A percentile compares a stretch with the other conserved stretches of the same genome.
These are phyloP conservation scores for Phaeosphaeriaceae sp. DNA, from an alignment of 2,329 filamentous ascomycete species.

Conservation along the genomic window DNA sequence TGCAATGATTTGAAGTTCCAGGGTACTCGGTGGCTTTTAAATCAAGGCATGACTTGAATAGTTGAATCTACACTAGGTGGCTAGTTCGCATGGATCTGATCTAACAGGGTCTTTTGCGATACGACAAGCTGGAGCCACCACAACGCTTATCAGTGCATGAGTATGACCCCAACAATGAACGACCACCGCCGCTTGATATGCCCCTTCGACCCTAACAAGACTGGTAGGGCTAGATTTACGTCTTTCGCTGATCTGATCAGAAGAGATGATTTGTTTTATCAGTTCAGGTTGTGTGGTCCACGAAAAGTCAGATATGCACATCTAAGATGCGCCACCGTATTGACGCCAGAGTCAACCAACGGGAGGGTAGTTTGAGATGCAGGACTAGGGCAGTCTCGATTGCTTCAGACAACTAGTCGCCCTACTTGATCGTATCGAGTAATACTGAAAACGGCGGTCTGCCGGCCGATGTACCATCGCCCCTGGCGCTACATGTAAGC, in stretches of 20 bases:
- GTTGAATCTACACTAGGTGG: conserved; percentile 39
- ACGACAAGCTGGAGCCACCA: conserved; percentile 4
- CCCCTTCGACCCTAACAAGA: too few species aligned
- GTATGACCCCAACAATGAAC: conserved; percentile 2
- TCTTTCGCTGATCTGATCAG: too few species aligned
- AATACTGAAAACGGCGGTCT: conserved; percentile 21
- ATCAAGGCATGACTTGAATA: conserved; percentile 23
- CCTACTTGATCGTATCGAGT: conserved; percentile 44
- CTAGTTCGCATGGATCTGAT: conserved; percentile 33
- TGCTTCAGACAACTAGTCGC: conserved; percentile 32
- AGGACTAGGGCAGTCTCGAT: conserved; percentile 31
- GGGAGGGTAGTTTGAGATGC: conserved; percentile 20
- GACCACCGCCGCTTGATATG: neutral
- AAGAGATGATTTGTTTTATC: too few species aligned
- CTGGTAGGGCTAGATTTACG: too few species aligned
- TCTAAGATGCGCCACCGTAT: conserved; percentile 5
- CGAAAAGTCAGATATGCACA: too few species aligned
- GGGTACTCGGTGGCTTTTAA: conserved; percentile 13
- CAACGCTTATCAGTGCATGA: conserved; percentile 30
- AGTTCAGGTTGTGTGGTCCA: too few species aligned
- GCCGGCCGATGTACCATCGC: conserved; percentile 19
- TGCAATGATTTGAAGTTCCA: neutral
- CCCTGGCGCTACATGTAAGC: conserved; percentile 25
- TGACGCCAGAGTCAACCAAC: conserved; percentile 18
- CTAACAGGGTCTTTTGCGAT: conserved; percentile 32